Conservation (phyloP, 2,329 filamentous ascomycete species). For the Nigrograna mackinnonii region DNA sequence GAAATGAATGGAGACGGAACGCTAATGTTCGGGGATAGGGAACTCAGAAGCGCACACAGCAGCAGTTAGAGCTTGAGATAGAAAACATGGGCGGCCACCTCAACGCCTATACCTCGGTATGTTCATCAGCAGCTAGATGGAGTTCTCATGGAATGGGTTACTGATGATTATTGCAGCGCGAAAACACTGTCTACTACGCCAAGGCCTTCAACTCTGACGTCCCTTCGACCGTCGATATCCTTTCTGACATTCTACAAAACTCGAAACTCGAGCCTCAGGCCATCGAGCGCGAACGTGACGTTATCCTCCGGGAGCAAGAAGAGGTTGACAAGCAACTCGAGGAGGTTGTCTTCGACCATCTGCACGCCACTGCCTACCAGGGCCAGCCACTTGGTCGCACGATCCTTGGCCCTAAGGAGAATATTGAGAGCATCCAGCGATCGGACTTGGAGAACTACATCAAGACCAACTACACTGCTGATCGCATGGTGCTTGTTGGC, state of each 20-base stretch:
- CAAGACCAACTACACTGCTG: slow-evolving; percentile 99
- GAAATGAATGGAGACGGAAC: slow-evolving; percentile 8
- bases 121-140: slow-evolving; percentile 29
- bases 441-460: slow-evolving; percentile 94
- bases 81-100: slow-evolving; percentile 99
- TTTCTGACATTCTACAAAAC: slow-evolving; percentile 98
- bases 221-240: slow-evolving; percentile 94
- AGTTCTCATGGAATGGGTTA: slow-evolving; percentile 3
- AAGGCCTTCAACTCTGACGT: slow-evolving; percentile 99
- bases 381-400: slow-evolving; percentile 94
- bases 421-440: slow-evolving; percentile 94
- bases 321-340: slow-evolving; percentile 99
- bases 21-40: slow-evolving; percentile 61
- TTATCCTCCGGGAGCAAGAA: slow-evolving; percentile 97
- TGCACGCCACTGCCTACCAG: slow-evolving; percentile 98
- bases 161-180: slow-evolving; percentile 65
- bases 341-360: slow-evolving; percentile 98
- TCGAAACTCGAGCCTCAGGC: slow-evolving; percentile 93
- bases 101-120: slow-evolving; percentile 98
- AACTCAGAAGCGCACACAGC: slow-evolving; percentile 90
- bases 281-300: slow-evolving; percentile 97
- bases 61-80: slow-evolving; percentile 98
- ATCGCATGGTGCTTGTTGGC: slow-evolving; percentile 98
- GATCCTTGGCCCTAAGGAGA: slow-evolving; percentile 96
- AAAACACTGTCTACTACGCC: slow-evolving; percentile 99